Conservation (phyloP, 139 green algal species). For the Chlorella vulgaris region DNA sequence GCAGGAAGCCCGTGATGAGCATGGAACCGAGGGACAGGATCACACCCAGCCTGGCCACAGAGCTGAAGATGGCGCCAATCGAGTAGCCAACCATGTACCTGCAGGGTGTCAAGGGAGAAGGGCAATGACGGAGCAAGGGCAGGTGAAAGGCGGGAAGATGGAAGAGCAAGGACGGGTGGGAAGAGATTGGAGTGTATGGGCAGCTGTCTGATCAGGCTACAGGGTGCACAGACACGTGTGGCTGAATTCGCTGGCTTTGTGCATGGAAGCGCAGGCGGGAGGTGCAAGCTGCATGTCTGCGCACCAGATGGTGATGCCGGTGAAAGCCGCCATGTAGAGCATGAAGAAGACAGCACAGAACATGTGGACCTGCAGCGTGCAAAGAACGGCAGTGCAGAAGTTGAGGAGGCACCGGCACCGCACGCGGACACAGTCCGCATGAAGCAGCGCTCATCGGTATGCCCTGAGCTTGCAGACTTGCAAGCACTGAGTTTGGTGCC, state of each 20-base stretch:
- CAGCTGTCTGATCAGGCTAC: not conserved
- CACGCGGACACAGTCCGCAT: too few species aligned
- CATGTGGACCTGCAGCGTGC: conserved; percentile 27
- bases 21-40: conserved; percentile 44
- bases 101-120: not conserved
- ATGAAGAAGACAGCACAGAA: conserved; percentile 55
- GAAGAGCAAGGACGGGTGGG: not conserved
- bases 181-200: not conserved
- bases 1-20: conserved; percentile 41
- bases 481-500: too few species aligned
- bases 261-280: too few species aligned
- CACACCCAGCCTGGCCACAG: conserved; percentile 27
- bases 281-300: too few species aligned
- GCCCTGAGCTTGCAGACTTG: too few species aligned
- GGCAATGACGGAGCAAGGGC: too few species aligned
- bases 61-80: conserved; percentile 19
- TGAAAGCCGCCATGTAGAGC: conserved; percentile 55
- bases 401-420: too few species aligned
- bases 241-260: too few species aligned
- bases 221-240: too few species aligned
- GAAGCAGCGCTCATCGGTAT: too few species aligned
- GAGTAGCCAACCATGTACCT: conserved; percentile 40
- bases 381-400: not conserved
- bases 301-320: conserved; percentile 50
- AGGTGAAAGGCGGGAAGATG: not conserved